Conservation (phyloP, 805 yeast species). For the Metschnikowia koreensis region DNA sequence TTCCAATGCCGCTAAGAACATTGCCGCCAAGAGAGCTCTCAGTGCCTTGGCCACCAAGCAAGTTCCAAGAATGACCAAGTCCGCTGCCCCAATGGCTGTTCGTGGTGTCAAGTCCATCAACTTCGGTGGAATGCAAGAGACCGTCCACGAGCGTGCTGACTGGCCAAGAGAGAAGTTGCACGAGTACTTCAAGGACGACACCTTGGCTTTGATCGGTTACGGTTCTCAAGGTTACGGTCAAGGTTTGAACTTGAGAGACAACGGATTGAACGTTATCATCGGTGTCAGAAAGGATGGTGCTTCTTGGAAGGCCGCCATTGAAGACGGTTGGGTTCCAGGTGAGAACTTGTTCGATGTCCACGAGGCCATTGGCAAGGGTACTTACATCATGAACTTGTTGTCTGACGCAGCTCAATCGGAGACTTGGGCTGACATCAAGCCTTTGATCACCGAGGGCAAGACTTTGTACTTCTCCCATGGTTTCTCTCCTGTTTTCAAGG, state of each 20-base stretch:
- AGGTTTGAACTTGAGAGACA: conserved; percentile 98
- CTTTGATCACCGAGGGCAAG: conserved; percentile 93
- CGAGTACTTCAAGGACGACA: conserved; percentile 96
- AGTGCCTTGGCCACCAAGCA: conserved; percentile 54
- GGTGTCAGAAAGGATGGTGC: conserved; percentile 99
- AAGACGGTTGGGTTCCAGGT: conserved; percentile 99
- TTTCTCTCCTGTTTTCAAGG: conserved; percentile 98
- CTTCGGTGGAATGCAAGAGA: conserved; percentile 93
- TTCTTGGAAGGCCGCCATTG: conserved; percentile 99
- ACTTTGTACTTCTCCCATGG: conserved; percentile 99
- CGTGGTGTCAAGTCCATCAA: conserved; percentile 96
- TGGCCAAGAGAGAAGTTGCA: conserved; percentile 98
- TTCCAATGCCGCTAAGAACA: conserved; percentile 40
- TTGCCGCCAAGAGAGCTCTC: conserved; percentile 65
- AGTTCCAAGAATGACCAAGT: conserved; percentile 29
- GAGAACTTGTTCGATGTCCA: conserved; percentile 92
- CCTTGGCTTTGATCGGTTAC: conserved; percentile 96
- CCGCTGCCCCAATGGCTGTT: conserved; percentile 50
- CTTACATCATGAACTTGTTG: conserved; percentile 94
- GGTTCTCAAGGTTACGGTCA: conserved; percentile 99
- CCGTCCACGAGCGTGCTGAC: conserved; percentile 98
- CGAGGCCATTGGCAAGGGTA: conserved; percentile 91
- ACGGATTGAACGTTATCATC: conserved; percentile 93
- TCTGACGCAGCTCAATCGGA: conserved; percentile 99
- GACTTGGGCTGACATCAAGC: conserved; percentile 87